Evolutionary conservation across 768 basidiomycete genomes (phyloP).

Genomic region (Termitomyces sp.): DNA sequence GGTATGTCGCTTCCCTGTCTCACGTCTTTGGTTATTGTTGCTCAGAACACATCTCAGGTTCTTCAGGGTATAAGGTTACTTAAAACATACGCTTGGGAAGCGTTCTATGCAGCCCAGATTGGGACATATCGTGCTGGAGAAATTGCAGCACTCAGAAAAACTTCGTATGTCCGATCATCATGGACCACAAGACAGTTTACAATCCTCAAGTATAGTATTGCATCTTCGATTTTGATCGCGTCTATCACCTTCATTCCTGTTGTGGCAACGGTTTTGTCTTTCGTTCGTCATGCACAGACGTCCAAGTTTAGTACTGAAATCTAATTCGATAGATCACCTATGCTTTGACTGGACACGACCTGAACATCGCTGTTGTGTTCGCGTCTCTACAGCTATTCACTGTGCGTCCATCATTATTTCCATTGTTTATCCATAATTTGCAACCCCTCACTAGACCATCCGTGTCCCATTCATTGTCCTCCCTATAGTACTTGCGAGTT

Average conservation of each 20-base stretch:
- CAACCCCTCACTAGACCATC: slow-evolving; percentile 35
- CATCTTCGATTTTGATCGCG: slow-evolving; percentile 32
- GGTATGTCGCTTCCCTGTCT: slow-evolving; percentile 17
- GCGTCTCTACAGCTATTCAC: slow-evolving; percentile 55
- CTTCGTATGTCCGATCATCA: slow-evolving; percentile 25
- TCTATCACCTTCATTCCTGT: slow-evolving; percentile 46
- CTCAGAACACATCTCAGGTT: slow-evolving; percentile 26
- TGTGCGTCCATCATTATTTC: slow-evolving; percentile 21
- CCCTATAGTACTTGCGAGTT: slow-evolving; percentile 44
- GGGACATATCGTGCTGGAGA: slow-evolving; percentile 32
- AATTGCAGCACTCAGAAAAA: slow-evolving; percentile 29
- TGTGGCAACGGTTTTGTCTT: slow-evolving; percentile 43
- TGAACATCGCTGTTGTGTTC: slow-evolving; percentile 52
- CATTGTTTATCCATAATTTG: not conserved
- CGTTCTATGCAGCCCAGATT: slow-evolving; percentile 40
- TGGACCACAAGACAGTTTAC: not conserved
- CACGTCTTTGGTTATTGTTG: not conserved
- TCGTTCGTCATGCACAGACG: slow-evolving; percentile 29
- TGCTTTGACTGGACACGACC: slow-evolving; percentile 45
- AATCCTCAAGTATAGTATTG: slow-evolving; percentile 22
- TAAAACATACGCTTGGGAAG: slow-evolving; percentile 60
- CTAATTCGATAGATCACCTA: slow-evolving; percentile 48
- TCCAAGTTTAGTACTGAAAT: not conserved
- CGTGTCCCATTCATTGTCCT: slow-evolving; percentile 52
- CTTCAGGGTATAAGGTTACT: slow-evolving; percentile 63